phyloP scores from a whole-genome alignment of 2,329 filamentous ascomycete genomes.

The Furcasterigmium furcatum region DNA sequence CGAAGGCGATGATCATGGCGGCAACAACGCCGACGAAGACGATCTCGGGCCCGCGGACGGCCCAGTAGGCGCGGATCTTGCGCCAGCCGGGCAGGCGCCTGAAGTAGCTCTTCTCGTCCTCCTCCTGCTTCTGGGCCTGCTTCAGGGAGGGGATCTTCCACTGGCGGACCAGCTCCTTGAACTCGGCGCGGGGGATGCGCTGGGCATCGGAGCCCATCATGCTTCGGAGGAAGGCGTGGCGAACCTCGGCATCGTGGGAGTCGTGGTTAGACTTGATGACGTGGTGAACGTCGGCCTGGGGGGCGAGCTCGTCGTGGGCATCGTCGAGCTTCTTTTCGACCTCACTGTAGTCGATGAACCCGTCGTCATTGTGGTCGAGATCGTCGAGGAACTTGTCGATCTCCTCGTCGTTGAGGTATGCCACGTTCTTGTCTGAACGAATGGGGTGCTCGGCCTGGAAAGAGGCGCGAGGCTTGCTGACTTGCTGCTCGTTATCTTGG shows the following conservation, averaged over 20 bases:
- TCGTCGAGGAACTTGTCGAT: conserved; percentile 49
- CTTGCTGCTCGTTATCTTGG: background rate
- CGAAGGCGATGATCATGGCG: conserved; percentile 44
- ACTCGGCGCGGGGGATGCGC: conserved; percentile 41
- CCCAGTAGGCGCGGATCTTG: conserved; percentile 48
- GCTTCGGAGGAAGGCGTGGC: conserved; percentile 48
- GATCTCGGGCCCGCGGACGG: conserved; percentile 50
- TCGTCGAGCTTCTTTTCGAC: conserved; percentile 50
- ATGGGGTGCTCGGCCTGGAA: conserved; percentile 19
- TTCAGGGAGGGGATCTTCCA: conserved; percentile 47
- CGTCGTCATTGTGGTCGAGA: conserved; percentile 48
- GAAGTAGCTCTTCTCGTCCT: conserved; percentile 43
- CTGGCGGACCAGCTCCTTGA: conserved; percentile 35
- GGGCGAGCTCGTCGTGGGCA: conserved; percentile 47
- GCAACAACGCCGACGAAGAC: conserved; percentile 46
- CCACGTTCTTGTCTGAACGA: conserved; percentile 15
- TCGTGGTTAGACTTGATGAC: conserved; percentile 30
- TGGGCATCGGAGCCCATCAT: conserved; percentile 40
- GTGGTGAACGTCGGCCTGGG: conserved; percentile 40
- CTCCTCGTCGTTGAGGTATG: conserved; percentile 41
- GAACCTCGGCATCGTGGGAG: conserved; percentile 27
- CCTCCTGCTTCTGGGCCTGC: conserved; percentile 41
- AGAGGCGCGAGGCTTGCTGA: conserved; percentile 2
- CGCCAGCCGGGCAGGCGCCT: conserved; percentile 40
- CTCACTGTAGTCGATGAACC: conserved; percentile 48